A percentile compares a stretch with the other conserved stretches of the same genome.
Evolutionary conservation across 345 rosid species (phyloP).

Genomic region (Angophora floribunda): DNA sequence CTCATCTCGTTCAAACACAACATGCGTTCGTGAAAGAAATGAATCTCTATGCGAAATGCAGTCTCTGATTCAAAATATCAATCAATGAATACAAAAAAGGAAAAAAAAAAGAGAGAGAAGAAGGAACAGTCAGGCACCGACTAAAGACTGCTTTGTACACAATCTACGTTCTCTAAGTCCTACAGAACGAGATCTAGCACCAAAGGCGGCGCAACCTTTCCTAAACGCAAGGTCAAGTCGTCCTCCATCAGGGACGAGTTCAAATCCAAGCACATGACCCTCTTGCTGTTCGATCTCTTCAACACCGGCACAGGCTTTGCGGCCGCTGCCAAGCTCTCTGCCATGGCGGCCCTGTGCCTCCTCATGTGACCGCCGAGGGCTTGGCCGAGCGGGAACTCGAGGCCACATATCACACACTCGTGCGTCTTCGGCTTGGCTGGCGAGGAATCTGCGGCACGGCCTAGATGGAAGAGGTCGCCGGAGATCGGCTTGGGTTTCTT

Average conservation of each 20-base stretch:
- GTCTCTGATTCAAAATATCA: neutral
- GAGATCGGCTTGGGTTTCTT: constrained; percentile 34
- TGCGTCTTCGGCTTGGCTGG: constrained; percentile 58
- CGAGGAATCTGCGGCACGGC: neutral
- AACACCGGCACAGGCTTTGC: constrained; percentile 22
- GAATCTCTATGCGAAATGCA: neutral
- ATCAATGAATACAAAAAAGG: neutral
- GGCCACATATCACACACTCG: constrained; percentile 81
- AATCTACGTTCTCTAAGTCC: neutral
- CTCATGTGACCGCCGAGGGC: constrained; percentile 98
- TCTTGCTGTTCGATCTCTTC: constrained; percentile 46
- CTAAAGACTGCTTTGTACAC: neutral
- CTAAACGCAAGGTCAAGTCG: constrained; percentile 49
- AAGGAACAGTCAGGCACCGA: neutral
- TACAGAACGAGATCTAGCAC: neutral
- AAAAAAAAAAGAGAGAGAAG: neutral
- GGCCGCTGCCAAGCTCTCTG: neutral
- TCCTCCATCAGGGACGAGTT: constrained; percentile 53
- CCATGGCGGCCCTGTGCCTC: constrained; percentile 35
- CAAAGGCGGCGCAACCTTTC: constrained; percentile 12
- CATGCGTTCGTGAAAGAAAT: neutral
- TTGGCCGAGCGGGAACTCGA: constrained; percentile 74
- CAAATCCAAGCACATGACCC: constrained; percentile 55
- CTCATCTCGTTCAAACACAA: neutral
- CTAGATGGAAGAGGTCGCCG: neutral